Evolutionary conservation across 1,284 basidiomycete genomes (phyloP), one percentile per base, ranked within the genome.

Genomic region (Rhodotorula mucilaginosa): DNA sequence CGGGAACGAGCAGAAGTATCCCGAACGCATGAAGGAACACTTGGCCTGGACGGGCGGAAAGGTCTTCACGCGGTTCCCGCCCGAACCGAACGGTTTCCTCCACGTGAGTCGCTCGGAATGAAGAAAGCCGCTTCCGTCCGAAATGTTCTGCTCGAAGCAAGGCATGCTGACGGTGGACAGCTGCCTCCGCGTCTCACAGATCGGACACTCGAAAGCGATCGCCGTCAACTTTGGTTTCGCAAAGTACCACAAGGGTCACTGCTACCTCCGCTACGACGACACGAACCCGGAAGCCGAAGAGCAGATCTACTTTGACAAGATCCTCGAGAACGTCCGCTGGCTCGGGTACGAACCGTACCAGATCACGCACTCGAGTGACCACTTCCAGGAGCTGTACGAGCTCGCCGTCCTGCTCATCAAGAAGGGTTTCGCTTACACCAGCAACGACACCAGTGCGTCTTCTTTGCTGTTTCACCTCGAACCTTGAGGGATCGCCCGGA

Each of bases 231-330:
- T 99, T 82, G 97, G 97, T 46, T 99, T 93, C 80, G 97, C 97
- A 39, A 92, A 93, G 31, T 88, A 92, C 81, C 87, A 98, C 80
- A 87, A 87, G 29, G 97, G 97, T 46, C 88, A 90, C 78, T 93
- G 92, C 77, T 98, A 97, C 80, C 85, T 99, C 60, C 88, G 95
- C 69, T 99, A 91, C 80, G 97, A 99, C 80, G 97, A 99, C 82
- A 99, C 97, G 52, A 99, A 99, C 82, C 97, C 97, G 0, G 93
- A 97, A 82, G 93, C 93, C 61, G 97, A 99, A 81, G 97, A 99
- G 83, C 93, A 88, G 58, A 85, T 88, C 75, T 99, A 97, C 83
- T 97, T 99, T 80, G 93, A 96, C 81, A 96, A 92, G 73, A 98
- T 99, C 67, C 84, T 99, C 78, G 95, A 98, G 83, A 93, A 90